phyloP scores from a whole-genome alignment of 371 early-diverging fungal species.

The Polyrhizophydium stewartii region DNA sequence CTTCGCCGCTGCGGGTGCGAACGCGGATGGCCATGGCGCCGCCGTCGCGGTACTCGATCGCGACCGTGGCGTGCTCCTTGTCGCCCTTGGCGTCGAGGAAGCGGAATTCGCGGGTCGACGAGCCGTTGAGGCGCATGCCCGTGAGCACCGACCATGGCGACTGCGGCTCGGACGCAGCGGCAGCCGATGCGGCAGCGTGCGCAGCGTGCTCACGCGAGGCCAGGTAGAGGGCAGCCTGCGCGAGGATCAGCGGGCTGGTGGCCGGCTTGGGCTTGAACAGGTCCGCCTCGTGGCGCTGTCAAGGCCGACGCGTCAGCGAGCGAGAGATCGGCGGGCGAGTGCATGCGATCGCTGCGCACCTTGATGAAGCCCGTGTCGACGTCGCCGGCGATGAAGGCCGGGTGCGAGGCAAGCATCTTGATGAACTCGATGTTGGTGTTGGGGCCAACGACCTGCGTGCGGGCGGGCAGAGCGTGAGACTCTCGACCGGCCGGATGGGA shows the following conservation, averaged over 20 bases:
- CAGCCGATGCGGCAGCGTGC: background rate
- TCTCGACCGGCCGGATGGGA: too few species aligned
- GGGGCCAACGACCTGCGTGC: slow-evolving; percentile 69
- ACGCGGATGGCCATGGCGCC: background rate
- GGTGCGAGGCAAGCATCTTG: slow-evolving; percentile 70
- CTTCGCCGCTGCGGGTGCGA: background rate
- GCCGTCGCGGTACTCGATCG: slow-evolving; percentile 5
- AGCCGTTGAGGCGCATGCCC: slow-evolving; percentile 25
- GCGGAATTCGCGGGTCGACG: slow-evolving; percentile 3
- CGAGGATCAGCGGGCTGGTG: slow-evolving; percentile 45
- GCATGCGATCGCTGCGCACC: slow-evolving; percentile 16
- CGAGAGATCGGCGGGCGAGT: too few species aligned
- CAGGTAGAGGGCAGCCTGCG: slow-evolving; percentile 68
- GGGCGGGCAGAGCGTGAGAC: background rate
- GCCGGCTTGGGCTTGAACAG: slow-evolving; percentile 55
- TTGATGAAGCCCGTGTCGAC: slow-evolving; percentile 94
- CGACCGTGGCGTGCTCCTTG: slow-evolving; percentile 9
- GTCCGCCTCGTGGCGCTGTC: slow-evolving; percentile 60
- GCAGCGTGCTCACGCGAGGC: background rate
- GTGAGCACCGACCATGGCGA: slow-evolving; percentile 21
- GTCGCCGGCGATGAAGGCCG: slow-evolving; percentile 80
- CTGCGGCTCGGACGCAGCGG: background rate
- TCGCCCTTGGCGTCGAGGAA: slow-evolving; percentile 15
- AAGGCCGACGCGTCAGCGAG: too few species aligned
- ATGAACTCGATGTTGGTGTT: slow-evolving; percentile 92